Conservation (phyloP, 2,329 filamentous ascomycete species). For the Colletotrichum tabaci region DNA sequence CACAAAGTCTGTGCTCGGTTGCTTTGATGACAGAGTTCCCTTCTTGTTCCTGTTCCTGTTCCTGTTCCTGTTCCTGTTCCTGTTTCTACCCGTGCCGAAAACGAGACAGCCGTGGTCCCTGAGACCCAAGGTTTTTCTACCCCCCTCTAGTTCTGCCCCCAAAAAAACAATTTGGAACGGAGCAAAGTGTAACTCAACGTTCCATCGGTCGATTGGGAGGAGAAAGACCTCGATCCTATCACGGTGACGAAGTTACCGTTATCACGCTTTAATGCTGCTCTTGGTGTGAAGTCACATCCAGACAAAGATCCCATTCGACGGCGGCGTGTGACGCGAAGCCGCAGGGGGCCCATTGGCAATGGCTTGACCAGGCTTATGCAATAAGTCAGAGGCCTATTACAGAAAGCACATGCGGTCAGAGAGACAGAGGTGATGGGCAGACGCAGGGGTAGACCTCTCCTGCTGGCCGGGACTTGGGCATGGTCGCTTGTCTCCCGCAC, state of each 20-base stretch:
- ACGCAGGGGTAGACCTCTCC: slow-evolving; percentile 27
- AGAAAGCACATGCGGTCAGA: slow-evolving; percentile 37
- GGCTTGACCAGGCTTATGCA: slow-evolving; percentile 20
- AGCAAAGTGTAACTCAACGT: slow-evolving; percentile 25
- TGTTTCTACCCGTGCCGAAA: slow-evolving; percentile 14
- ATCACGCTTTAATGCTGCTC: slow-evolving; percentile 38
- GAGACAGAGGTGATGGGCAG: slow-evolving; percentile 14
- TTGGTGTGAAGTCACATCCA: slow-evolving; percentile 37
- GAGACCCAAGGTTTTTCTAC: slow-evolving; percentile 23
- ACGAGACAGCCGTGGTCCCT: slow-evolving; percentile 11
- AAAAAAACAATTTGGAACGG: slow-evolving; percentile 19
- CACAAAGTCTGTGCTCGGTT: slow-evolving; percentile 26
- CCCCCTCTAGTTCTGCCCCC: not conserved
- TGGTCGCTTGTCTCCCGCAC: not conserved
- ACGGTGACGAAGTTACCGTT: slow-evolving; percentile 31
- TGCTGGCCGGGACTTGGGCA: slow-evolving; percentile 8
- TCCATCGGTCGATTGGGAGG: slow-evolving; percentile 18
- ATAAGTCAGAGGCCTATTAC: slow-evolving; percentile 35
- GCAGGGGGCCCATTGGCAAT: not conserved
- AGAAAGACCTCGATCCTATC: slow-evolving; percentile 19
- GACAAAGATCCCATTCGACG: slow-evolving; percentile 38
- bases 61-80: not conserved
- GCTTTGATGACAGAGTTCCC: slow-evolving; percentile 27
- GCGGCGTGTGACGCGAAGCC: slow-evolving; percentile 24
- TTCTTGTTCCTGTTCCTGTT: not conserved